Evolutionary conservation across 805 yeast genomes (phyloP), one percentile per base, ranked within the genome.

Genomic region (Kazachstania taianensis): DNA sequence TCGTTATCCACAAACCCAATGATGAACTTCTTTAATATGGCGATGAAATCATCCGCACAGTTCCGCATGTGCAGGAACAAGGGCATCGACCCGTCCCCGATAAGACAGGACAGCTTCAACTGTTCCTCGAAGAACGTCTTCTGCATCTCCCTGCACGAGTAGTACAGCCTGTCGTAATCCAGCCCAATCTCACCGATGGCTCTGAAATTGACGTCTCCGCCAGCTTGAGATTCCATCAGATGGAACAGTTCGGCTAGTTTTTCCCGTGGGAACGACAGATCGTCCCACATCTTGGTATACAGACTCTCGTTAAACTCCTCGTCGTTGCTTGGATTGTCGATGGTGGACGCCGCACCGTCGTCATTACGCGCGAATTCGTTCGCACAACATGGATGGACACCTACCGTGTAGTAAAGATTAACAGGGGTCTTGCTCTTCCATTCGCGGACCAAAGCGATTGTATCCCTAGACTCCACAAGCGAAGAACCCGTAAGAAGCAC

Each of bases 161-260:
- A 81, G 47, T 82, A 78, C 34, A 92, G 62, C 41, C 99, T 64
- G 57, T 92, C 99, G 54, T 87, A 89, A 54, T 92, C 99, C 32
- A 92, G 65, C 0, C 99, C 99, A 34, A 92, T 75, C 59, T 92
- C 99, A 10, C 99, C 99, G 61, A 87, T 79, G 1, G 96, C 92
- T 48, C 71, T 72, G 19, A 92, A 80, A 1, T 81, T 81, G 7
- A 62, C 50, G 20, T 59, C 52, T 6, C 62, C 50, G 20, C 59
- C 53, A 5, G 85, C 81, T 1, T 60, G 46, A n/a, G n/a, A n/a
- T 5, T 56, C 41, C n/a, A 59, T 45, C 31, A 92, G 57, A 18
- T 65, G 53, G 3, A 54, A 48, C 24, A 82, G 51, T 45, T 78
- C 77, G 2, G 48, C 48, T 15, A 50, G 39, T 27, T 49, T 48